These are phyloP conservation scores for Penicillium thymicola DNA, from an alignment of 2,329 filamentous ascomycete genomes.

Conservation along the genomic window DNA sequence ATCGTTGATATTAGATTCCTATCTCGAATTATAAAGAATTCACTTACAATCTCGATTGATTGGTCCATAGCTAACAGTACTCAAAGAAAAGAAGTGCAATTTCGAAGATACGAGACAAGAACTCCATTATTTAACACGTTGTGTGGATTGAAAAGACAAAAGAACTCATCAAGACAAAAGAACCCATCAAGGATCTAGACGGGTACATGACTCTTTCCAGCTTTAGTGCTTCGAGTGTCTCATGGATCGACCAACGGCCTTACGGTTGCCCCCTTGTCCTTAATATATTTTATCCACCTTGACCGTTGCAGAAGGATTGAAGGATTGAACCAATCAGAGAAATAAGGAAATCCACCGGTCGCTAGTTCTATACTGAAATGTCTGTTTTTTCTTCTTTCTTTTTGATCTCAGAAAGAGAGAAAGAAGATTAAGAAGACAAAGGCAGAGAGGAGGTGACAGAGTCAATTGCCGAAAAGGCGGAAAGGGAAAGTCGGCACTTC, in stretches of 20 bases:
- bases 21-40: too few relatives aligned
- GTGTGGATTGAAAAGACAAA: not conserved
- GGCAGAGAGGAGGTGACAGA: not conserved
- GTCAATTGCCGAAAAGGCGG: not conserved
- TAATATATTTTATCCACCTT: not conserved
- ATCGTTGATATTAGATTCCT: slow-evolving; percentile 4
- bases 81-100: not conserved
- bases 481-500: not conserved
- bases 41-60: not conserved
- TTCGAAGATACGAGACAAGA: not conserved
- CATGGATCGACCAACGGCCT: not conserved
- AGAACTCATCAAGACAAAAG: not conserved
- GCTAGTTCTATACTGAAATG: too few relatives aligned
- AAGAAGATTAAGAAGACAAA: not conserved
- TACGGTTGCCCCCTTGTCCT: not conserved
- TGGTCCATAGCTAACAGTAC: not conserved
- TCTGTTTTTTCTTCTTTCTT: not conserved
- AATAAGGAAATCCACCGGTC: not conserved
- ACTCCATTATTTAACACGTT: not conserved
- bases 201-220: not conserved
- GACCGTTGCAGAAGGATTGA: not conserved
- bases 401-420: not conserved
- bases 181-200: not conserved
- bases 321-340: too few relatives aligned
- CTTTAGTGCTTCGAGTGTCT: not conserved